Percentiles rank a stretch among this genome's conserved stretches.
Conservation (phyloP, 192 early-diverging fungal genomes). For the Umbelopsis ramanniana region DNA sequence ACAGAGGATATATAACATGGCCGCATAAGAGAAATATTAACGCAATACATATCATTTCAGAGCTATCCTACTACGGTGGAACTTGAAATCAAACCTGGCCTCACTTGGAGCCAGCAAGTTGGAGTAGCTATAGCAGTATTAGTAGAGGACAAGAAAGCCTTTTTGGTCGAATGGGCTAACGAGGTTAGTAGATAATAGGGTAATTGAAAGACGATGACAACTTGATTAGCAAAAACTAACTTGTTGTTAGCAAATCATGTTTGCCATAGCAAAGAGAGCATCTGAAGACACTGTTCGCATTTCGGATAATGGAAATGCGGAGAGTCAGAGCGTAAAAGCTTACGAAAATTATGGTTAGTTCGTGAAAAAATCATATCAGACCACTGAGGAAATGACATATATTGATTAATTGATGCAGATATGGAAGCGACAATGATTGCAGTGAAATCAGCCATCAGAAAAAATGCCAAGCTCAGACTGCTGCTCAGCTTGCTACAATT, state of each 20-base stretch:
- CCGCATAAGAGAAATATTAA: background rate
- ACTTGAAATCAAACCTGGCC: conserved; percentile 36
- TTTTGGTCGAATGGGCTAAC: conserved; percentile 49
- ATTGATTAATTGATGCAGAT: conserved; percentile 17
- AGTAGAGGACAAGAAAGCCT: conserved; percentile 40
- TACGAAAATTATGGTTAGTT: conserved; percentile 31
- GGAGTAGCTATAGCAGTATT: conserved; percentile 52
- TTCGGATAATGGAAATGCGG: conserved; percentile 23
- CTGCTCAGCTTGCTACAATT: conserved; percentile 47
- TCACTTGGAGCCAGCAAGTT: conserved; percentile 52
- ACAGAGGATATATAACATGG: background rate
- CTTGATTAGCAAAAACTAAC: background rate
- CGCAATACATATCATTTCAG: background rate
- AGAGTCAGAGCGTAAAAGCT: conserved; percentile 43
- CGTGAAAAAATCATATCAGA: too few species aligned
- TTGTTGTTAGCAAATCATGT: conserved; percentile 41
- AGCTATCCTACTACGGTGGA: conserved; percentile 23
- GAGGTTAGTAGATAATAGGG: conserved; percentile 25
- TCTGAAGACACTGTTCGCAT: conserved; percentile 34
- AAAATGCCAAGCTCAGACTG: conserved; percentile 45
- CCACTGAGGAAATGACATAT: background rate
- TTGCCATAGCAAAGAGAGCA: conserved; percentile 37
- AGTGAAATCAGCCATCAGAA: conserved; percentile 25
- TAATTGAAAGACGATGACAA: background rate
- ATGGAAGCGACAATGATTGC: conserved; percentile 33